These are phyloP conservation scores for Antrodiella citrinella DNA, from an alignment of 768 basidiomycete species.

Conservation along the genomic window DNA sequence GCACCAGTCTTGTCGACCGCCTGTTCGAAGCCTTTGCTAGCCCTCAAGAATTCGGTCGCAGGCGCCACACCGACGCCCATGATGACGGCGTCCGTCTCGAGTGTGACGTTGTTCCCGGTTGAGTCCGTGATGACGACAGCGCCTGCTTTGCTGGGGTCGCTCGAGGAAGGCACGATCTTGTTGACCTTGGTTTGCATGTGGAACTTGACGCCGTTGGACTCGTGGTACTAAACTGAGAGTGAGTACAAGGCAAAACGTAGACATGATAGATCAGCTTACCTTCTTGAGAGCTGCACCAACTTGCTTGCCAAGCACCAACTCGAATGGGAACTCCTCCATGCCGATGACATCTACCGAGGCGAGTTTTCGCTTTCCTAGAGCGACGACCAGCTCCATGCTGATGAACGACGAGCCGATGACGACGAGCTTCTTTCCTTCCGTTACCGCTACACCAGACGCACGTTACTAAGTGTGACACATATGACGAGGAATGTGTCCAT, in stretches of 20 bases:
- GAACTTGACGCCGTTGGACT: conserved; percentile 79
- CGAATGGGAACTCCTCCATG: conserved; percentile 75
- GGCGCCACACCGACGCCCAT: conserved; percentile 86
- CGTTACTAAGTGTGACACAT: too few species aligned
- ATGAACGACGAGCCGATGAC: conserved; percentile 90
- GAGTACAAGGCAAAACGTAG: background rate
- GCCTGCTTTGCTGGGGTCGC: conserved; percentile 14
- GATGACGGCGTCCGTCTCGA: conserved; percentile 71
- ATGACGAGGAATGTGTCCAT: too few species aligned
- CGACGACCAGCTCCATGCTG: conserved; percentile 85
- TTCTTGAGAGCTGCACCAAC: conserved; percentile 73
- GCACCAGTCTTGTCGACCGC: conserved; percentile 67
- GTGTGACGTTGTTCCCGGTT: conserved; percentile 53
- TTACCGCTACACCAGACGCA: conserved; percentile 35
- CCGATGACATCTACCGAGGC: conserved; percentile 81
- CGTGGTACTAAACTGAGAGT: conserved; percentile 48
- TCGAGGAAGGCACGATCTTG: conserved; percentile 36
- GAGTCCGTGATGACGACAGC: conserved; percentile 29
- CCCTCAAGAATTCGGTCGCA: conserved; percentile 71
- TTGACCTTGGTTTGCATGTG: conserved; percentile 65
- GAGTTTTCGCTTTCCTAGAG: conserved; percentile 63
- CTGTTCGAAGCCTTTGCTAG: conserved; percentile 46
- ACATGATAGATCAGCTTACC: conserved; percentile 28
- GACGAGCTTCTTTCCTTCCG: conserved; percentile 71
- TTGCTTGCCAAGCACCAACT: conserved; percentile 71